Evolutionary conservation across 2,329 filamentous ascomycete genomes (phyloP), one percentile per base, ranked within the genome.

Genomic region (Penicillium hesseltinei): DNA sequence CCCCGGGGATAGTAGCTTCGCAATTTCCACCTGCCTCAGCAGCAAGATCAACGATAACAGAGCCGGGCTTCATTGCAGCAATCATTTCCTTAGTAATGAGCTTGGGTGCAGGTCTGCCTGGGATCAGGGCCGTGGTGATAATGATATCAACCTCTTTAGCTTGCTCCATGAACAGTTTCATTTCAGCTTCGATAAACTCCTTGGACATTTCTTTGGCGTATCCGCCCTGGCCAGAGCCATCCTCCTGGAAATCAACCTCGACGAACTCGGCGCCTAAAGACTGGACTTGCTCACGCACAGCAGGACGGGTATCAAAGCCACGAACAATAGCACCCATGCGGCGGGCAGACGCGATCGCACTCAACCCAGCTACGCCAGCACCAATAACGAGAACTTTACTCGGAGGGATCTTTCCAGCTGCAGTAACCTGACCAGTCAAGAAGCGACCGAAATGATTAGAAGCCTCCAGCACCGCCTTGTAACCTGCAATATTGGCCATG

Each of bases 151-250:
- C 91, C 39, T 96, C 92, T 58, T 85, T 84, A 60, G 89, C 90
- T 73, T 96, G 92, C 65, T 94, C 89, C 71, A 90, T 86, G 76
- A 96, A 96, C 0, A 96, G 81, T 73, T 90, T 92, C 91, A 95
- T 95, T 73, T 96, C 91, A 6, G 91, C 91, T 59, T 91, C 90
- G 71, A 94, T 91, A 69, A 96, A 96, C 64, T 93, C 91, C 69
- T 93, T 92, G 54, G 90, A 94, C 91, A 96, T 96, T 70, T 92
- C 90, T 70, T 96, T 96, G 52, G 90, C 91, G 69, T 96, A 96
- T 17, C 92, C 92, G 29, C 92, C 91, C 9, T 89, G 86, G 2
- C 91, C 91, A 13, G 88, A 86, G 2, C 92, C 92, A 59, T 94
- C 91, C 75, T 96, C 92, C 64, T 93, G 73, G 23, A 96, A 81